These are phyloP conservation scores for Helotiales sp. DNA, from an alignment of 2,329 filamentous ascomycete species.

Conservation along the genomic window DNA sequence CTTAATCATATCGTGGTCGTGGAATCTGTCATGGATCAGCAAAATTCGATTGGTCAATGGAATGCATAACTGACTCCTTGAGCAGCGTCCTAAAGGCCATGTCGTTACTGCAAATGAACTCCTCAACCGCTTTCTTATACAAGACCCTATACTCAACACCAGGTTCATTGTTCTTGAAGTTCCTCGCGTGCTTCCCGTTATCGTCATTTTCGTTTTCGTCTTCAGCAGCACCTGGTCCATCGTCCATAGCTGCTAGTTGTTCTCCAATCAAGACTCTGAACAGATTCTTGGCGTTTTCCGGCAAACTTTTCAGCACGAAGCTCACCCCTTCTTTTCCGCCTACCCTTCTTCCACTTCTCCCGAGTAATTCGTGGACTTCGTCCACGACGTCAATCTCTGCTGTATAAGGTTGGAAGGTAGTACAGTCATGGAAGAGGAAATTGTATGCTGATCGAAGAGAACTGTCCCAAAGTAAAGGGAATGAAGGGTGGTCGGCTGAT, in stretches of 20 bases:
- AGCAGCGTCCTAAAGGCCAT: slow-evolving; percentile 92
- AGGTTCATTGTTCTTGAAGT: slow-evolving; percentile 36
- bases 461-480: slow-evolving; percentile 86
- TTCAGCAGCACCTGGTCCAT: slow-evolving; percentile 47
- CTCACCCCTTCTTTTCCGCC: slow-evolving; percentile 89
- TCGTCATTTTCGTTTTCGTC: slow-evolving; percentile 50
- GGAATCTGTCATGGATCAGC: slow-evolving; percentile 61
- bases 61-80: slow-evolving; percentile 68
- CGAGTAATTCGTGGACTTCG: slow-evolving; percentile 83
- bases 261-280: slow-evolving; percentile 85
- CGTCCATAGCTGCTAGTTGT: slow-evolving; percentile 70
- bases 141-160: slow-evolving; percentile 88
- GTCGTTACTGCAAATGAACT: slow-evolving; percentile 95
- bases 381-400: slow-evolving; percentile 83
- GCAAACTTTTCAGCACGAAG: slow-evolving; percentile 86
- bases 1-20: slow-evolving; percentile 96
- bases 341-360: slow-evolving; percentile 74
- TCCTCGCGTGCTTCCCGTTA: slow-evolving; percentile 36
- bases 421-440: slow-evolving; percentile 91
- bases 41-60: background rate
- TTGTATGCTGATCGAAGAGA: slow-evolving; percentile 79
- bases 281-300: slow-evolving; percentile 86
- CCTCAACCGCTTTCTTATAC: slow-evolving; percentile 93
- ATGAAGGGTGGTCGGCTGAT: slow-evolving; percentile 86
- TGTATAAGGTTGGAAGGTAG: slow-evolving; percentile 77